These are phyloP conservation scores for Colletotrichum lindemuthianum DNA, from an alignment of 2,329 filamentous ascomycete genomes.

Conservation along the genomic window DNA sequence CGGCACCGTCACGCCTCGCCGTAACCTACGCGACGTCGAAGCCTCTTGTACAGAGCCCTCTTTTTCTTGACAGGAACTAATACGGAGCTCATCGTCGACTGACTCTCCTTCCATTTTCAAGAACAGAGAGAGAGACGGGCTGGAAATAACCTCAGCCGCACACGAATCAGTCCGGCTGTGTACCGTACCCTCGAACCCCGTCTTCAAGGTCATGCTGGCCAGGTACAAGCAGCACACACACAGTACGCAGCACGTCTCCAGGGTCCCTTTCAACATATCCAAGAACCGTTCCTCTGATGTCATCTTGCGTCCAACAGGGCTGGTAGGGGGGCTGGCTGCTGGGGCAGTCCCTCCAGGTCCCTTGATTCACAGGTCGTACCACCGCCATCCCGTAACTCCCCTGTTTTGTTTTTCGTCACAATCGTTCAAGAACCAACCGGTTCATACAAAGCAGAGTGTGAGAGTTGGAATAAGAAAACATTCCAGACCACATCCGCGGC, in stretches of 20 bases:
- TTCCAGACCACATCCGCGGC: neutral
- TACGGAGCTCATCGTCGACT: neutral
- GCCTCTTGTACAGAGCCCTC: too few relatives aligned
- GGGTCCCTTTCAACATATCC: neutral
- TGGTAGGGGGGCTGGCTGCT: constrained; percentile 10
- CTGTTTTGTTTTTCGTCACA: neutral
- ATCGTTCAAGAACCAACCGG: too few relatives aligned
- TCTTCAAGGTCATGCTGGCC: too few relatives aligned
- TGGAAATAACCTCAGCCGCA: neutral
- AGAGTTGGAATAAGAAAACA: neutral
- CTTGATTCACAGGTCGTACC: constrained; percentile 6
- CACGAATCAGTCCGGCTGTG: constrained; percentile 4
- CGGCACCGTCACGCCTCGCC: constrained; percentile 14
- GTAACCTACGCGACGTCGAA: constrained; percentile 7
- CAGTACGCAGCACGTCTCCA: neutral
- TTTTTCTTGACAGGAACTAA: too few relatives aligned
- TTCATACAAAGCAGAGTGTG: too few relatives aligned
- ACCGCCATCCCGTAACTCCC: too few relatives aligned
- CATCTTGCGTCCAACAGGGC: constrained; percentile 30
- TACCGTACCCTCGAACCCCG: neutral
- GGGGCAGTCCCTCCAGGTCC: constrained; percentile 18
- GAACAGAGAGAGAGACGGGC: neutral
- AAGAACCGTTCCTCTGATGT: constrained; percentile 30
- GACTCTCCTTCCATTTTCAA: neutral
- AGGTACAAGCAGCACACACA: neutral